Conservation (phyloP, 2,329 filamentous ascomycete genomes). For the Trichoderma atroviride region DNA sequence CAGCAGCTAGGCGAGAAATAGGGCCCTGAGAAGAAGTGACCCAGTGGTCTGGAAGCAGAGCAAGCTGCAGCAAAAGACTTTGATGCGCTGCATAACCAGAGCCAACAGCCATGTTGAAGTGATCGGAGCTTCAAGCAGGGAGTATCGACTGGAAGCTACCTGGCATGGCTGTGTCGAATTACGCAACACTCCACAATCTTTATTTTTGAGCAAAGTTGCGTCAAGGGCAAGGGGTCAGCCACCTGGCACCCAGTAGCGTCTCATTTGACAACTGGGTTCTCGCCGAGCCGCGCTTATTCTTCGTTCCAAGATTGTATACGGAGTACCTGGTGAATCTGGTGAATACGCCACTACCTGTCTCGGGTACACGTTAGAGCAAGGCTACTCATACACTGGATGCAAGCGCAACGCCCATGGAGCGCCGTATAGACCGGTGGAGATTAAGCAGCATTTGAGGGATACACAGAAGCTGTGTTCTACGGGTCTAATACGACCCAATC, state of each 20-base stretch:
- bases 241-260: constrained; percentile 12
- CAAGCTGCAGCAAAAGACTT: background rate
- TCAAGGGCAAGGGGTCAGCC: constrained; percentile 6
- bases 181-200: constrained; percentile 18
- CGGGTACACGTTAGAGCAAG: constrained; percentile 9
- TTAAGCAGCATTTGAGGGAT: constrained; percentile 25
- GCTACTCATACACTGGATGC: constrained; percentile 14
- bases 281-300: constrained; percentile 15
- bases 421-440: constrained; percentile 29
- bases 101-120: background rate
- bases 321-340: background rate
- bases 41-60: background rate
- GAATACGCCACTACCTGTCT: background rate
- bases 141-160: background rate
- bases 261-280: background rate
- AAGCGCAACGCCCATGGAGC: background rate
- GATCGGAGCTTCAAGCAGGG: background rate
- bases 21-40: constrained; percentile 1
- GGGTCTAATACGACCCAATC: constrained; percentile 27
- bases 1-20: constrained; percentile 19
- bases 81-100: background rate
- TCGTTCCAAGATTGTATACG: background rate
- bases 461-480: constrained; percentile 15
- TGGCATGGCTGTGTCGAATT: background rate
- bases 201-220: constrained; percentile 22